Percentiles rank a stretch among this genome's conserved stretches.
phyloP scores from a whole-genome alignment of 305 asterid genomes.

The Fraxinus greggii region DNA sequence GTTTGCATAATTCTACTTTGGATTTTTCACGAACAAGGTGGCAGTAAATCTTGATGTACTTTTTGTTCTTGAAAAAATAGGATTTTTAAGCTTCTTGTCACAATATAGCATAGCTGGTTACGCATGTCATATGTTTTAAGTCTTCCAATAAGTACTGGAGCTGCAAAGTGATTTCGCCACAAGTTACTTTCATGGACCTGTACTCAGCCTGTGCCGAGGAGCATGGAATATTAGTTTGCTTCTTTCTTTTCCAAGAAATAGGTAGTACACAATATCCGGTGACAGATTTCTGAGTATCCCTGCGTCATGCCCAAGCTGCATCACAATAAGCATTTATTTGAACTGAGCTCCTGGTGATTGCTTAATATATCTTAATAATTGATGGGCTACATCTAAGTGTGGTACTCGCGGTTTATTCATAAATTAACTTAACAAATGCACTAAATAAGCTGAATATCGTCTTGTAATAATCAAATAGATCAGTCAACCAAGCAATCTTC shows the following conservation, averaged over 20 bases:
- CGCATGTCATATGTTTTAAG: background rate
- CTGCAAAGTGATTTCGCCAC: background rate
- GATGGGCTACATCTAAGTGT: background rate
- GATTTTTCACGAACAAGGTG: too few relatives aligned
- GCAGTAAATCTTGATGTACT: too few relatives aligned
- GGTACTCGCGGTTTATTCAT: background rate
- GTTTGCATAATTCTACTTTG: too few relatives aligned
- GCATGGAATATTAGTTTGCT: background rate
- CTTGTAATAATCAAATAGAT: background rate
- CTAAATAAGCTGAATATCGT: background rate
- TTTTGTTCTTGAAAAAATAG: too few relatives aligned
- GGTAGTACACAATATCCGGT: background rate
- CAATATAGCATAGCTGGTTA: background rate
- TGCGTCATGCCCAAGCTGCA: background rate
- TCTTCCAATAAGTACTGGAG: background rate
- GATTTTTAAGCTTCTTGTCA: background rate
- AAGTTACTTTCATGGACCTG: background rate
- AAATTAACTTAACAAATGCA: background rate
- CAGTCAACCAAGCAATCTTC: background rate
- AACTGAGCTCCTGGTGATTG: background rate
- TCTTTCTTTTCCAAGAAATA: background rate
- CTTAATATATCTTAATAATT: background rate
- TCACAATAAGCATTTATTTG: background rate
- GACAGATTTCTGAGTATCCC: background rate
- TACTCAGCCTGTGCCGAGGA: background rate